These are phyloP conservation scores for Plectranthus barbatus DNA, from an alignment of 257 asterid species.

Conservation along the genomic window DNA sequence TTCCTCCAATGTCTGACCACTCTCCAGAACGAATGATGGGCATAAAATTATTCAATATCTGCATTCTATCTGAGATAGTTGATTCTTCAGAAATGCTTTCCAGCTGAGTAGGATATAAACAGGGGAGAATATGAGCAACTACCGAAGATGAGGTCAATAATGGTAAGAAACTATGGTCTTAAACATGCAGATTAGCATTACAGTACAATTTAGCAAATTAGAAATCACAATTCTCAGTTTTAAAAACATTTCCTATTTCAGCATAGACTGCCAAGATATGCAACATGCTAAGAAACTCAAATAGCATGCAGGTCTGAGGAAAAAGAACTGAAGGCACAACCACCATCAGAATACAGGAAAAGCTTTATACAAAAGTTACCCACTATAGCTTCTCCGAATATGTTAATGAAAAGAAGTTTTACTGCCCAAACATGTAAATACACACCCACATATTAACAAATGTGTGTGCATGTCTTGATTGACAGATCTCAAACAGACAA, in stretches of 20 bases:
- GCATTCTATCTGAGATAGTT: slow-evolving; percentile 32
- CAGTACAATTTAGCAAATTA: background rate
- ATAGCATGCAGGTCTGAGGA: background rate
- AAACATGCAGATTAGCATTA: background rate
- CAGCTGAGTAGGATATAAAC: slow-evolving; percentile 32
- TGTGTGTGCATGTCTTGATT: background rate
- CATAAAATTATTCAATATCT: slow-evolving; percentile 34
- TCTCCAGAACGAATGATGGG: slow-evolving; percentile 75
- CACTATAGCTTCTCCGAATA: background rate
- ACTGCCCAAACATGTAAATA: background rate
- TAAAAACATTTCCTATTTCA: background rate
- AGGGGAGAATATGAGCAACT: slow-evolving; percentile 1
- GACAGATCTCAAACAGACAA: background rate
- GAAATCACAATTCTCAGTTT: background rate
- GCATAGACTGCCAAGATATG: background rate
- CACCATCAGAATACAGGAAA: background rate
- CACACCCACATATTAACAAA: background rate
- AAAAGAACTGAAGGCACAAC: background rate
- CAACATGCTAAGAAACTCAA: too few relatives aligned
- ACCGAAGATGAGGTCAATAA: background rate
- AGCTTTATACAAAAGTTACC: background rate
- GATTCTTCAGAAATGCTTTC: slow-evolving; percentile 74
- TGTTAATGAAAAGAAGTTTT: background rate
- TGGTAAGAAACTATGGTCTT: background rate
- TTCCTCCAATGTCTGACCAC: slow-evolving; percentile 78